Evolutionary conservation across 139 green algal genomes (phyloP).

Genomic region (Micromonas commoda): DNA sequence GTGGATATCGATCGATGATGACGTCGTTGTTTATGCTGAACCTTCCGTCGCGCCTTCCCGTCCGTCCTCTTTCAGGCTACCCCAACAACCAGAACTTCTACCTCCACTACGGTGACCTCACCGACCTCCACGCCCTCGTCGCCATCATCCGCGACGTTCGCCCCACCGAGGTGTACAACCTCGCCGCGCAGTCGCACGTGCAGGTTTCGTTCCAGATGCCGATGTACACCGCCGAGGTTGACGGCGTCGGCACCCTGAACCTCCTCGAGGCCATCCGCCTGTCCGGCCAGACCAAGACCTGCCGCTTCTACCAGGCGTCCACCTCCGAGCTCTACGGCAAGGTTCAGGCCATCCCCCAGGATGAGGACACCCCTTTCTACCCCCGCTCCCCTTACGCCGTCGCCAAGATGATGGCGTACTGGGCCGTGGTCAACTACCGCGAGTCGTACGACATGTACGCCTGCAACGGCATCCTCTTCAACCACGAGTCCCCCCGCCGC

Average conservation of each 20-base stretch:
- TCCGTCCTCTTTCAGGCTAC: slow-evolving; percentile 2
- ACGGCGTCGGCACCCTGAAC: slow-evolving; percentile 46
- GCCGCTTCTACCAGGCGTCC: slow-evolving; percentile 66
- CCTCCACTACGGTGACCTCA: slow-evolving; percentile 61
- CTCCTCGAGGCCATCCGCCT: slow-evolving; percentile 60
- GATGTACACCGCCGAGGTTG: slow-evolving; percentile 60
- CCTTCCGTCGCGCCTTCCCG: background rate
- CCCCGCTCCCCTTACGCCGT: slow-evolving; percentile 69
- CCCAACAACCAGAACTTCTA: slow-evolving; percentile 37
- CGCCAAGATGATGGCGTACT: slow-evolving; percentile 65
- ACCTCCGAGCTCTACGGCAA: slow-evolving; percentile 70
- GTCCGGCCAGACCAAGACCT: slow-evolving; percentile 40
- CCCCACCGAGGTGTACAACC: slow-evolving; percentile 64
- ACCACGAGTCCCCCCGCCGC: slow-evolving; percentile 67
- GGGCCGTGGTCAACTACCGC: slow-evolving; percentile 66
- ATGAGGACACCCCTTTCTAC: slow-evolving; percentile 62
- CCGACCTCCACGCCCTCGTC: slow-evolving; percentile 36
- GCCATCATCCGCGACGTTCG: slow-evolving; percentile 9
- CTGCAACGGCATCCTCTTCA: slow-evolving; percentile 78
- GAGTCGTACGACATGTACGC: slow-evolving; percentile 68
- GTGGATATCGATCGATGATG: slow-evolving; percentile 24
- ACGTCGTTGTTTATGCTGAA: slow-evolving; percentile 21
- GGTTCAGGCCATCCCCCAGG: slow-evolving; percentile 63
- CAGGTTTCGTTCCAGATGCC: slow-evolving; percentile 66
- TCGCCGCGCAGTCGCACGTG: slow-evolving; percentile 67